phyloP scores from a whole-genome alignment of 768 basidiomycete species.

The Cyclocybe cylindracea region DNA sequence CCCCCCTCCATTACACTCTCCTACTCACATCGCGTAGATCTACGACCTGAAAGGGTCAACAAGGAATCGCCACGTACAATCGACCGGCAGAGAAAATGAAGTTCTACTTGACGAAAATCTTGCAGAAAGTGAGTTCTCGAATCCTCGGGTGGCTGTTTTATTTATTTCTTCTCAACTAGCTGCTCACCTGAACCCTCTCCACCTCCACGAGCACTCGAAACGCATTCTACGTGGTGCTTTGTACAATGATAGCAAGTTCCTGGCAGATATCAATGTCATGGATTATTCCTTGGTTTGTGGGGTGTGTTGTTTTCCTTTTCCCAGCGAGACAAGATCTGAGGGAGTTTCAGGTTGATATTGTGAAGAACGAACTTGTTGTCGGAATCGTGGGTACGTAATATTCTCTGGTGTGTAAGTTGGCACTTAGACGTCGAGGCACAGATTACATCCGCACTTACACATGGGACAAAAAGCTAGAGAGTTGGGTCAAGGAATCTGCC shows the following conservation, averaged over 20 bases:
- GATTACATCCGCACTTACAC: conserved; percentile 96
- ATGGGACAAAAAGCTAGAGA: conserved; percentile 98
- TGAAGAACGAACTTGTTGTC: conserved; percentile 87
- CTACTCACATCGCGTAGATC: conserved; percentile 50
- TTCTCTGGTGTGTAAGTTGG: neutral
- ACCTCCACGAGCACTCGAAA: conserved; percentile 95
- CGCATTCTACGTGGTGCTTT: conserved; percentile 88
- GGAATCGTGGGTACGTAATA: conserved; percentile 90
- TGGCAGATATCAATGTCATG: conserved; percentile 94
- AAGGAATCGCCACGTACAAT: conserved; percentile 89
- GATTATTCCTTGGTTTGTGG: conserved; percentile 97
- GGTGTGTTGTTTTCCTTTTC: conserved; percentile 22
- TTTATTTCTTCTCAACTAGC: conserved; percentile 40
- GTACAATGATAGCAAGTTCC: conserved; percentile 93
- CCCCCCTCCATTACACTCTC: conserved; percentile 37
- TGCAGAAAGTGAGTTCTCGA: conserved; percentile 66
- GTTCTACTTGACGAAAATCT: conserved; percentile 97
- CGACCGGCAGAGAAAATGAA: conserved; percentile 88
- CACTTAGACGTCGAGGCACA: conserved; percentile 26
- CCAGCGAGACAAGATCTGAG: neutral
- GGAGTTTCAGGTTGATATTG: conserved; percentile 67
- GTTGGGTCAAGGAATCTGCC: conserved; percentile 95
- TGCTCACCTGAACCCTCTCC: conserved; percentile 86
- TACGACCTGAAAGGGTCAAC: conserved; percentile 98
- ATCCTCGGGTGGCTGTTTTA: conserved; percentile 4